A percentile compares a stretch with the other conserved stretches of the same genome.
Conservation (phyloP, 768 basidiomycete species). For the Lactarius trivialis region DNA sequence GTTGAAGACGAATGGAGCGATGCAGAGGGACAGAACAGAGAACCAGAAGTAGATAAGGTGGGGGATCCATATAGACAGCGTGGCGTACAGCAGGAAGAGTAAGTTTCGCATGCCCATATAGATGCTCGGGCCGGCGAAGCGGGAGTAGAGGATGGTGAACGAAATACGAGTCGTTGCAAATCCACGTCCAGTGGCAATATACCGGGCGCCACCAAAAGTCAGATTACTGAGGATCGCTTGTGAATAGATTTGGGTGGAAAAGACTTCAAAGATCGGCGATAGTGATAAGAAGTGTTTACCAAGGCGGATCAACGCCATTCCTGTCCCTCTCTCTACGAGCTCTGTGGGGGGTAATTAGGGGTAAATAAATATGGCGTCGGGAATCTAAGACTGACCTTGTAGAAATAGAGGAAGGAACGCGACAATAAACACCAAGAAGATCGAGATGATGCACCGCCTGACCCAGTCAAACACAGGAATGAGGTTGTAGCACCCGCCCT, state of each 20-base stretch:
- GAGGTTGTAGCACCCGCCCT: constrained; percentile 92
- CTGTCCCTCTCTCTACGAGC: constrained; percentile 92
- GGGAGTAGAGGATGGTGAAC: constrained; percentile 95
- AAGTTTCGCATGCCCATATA: constrained; percentile 97
- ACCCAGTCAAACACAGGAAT: constrained; percentile 98
- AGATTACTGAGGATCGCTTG: constrained; percentile 96
- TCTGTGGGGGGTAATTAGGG: constrained; percentile 41
- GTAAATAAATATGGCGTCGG: background rate
- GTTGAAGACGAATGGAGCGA: constrained; percentile 98
- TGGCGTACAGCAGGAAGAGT: constrained; percentile 82
- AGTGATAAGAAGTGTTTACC: constrained; percentile 95
- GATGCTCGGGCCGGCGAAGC: constrained; percentile 99
- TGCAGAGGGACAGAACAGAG: constrained; percentile 88
- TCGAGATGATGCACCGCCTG: constrained; percentile 90
- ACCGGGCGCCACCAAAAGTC: constrained; percentile 96
- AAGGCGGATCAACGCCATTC: constrained; percentile 88
- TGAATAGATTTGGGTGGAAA: constrained; percentile 97
- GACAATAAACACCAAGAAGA: constrained; percentile 98
- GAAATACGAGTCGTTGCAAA: constrained; percentile 96
- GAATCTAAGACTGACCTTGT: constrained; percentile 55
- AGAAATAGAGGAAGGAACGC: constrained; percentile 95
- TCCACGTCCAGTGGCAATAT: constrained; percentile 98
- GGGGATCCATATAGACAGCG: constrained; percentile 88
- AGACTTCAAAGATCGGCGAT: constrained; percentile 97
- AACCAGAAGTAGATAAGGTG: constrained; percentile 99